phyloP scores from a whole-genome alignment of 495 filamentous ascomycete genomes.

The Beverwykella pulmonaria region DNA sequence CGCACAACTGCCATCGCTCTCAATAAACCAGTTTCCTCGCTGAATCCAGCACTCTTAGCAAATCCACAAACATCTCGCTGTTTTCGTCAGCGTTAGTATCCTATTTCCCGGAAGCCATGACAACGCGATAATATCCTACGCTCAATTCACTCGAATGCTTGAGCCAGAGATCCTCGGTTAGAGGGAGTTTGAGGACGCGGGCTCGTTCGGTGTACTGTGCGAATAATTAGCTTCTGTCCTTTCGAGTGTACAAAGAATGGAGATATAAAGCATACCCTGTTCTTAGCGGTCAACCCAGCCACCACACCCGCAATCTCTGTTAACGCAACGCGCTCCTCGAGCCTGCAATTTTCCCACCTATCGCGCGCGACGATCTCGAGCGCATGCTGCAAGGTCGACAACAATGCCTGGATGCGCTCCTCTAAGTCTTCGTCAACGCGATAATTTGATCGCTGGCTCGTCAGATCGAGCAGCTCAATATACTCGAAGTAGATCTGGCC shows the following conservation, averaged over 20 bases:
- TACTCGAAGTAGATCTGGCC: constrained; percentile 84
- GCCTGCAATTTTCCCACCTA: constrained; percentile 60
- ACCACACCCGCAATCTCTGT: constrained; percentile 67
- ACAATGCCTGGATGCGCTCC: constrained; percentile 55
- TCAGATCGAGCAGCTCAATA: constrained; percentile 60
- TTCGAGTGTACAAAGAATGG: constrained; percentile 33
- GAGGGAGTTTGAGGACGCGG: constrained; percentile 65
- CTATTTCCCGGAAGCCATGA: constrained; percentile 46
- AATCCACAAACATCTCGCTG: not conserved
- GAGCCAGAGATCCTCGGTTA: constrained; percentile 71
- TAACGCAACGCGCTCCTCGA: constrained; percentile 79
- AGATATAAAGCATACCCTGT: constrained; percentile 55
- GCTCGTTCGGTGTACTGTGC: constrained; percentile 41
- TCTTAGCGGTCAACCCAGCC: constrained; percentile 62
- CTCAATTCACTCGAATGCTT: constrained; percentile 70
- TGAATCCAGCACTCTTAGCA: too few species aligned
- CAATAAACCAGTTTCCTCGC: too few species aligned
- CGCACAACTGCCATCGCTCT: too few species aligned
- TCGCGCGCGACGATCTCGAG: constrained; percentile 58
- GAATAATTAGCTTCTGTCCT: constrained; percentile 45
- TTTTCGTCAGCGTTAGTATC: not conserved
- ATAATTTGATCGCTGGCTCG: constrained; percentile 36
- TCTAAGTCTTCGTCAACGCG: constrained; percentile 43
- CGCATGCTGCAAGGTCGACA: constrained; percentile 65
- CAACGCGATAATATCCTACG: constrained; percentile 63